Evolutionary conservation across 2,329 filamentous ascomycete species (phyloP), one percentile per base, ranked within the genome.

Genomic region (Aspergillus sp.): DNA sequence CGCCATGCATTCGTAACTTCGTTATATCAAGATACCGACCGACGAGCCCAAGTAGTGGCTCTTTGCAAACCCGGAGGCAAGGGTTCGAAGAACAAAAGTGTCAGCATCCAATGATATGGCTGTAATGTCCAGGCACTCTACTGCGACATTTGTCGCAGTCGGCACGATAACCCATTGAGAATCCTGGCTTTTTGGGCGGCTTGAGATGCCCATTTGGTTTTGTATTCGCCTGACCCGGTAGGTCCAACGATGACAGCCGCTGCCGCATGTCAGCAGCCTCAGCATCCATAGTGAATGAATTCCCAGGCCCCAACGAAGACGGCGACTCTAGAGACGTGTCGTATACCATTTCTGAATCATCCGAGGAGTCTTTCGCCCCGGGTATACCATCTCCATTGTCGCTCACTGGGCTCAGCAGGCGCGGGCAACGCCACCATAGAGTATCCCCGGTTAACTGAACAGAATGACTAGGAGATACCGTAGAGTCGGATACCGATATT

Each of bases 81-180:
- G 5, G 36, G 34, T 13, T 13, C 11, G 9, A 49, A 36, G 18
- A 15, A 50, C 4, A 38, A 44, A 49, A 17, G 26, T 20, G 36
- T 69, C 62, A 76, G 39, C 61, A 44, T 32, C 71, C 69, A 62
- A 91, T 85, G 58, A 92, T 90, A 73, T 93, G 89, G 68, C 89
- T 91, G 69, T 91, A 92, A 70, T 93, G 89, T 1, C 89, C 89
- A 0, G 89, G 89, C 7, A 91, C 87, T 69, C 87, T 89, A 69
- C 84, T 80, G 44, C 82, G 83, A 74, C 89, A 93, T 73, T 91
- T 91, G 60, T 91, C 89, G 70, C 89, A 93, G 72, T 91, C 89
- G 12, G 86, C 82, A 61, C 89, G 80, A 75, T 88, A 92, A 50
- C 89, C 89, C 84, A 92, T 91, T 66, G 88, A 89, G 71, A 92